Percentiles rank a stretch among this genome's conserved stretches.
Evolutionary conservation across 1,284 basidiomycete species (phyloP).

Genomic region (Rhodotorula sp.): DNA sequence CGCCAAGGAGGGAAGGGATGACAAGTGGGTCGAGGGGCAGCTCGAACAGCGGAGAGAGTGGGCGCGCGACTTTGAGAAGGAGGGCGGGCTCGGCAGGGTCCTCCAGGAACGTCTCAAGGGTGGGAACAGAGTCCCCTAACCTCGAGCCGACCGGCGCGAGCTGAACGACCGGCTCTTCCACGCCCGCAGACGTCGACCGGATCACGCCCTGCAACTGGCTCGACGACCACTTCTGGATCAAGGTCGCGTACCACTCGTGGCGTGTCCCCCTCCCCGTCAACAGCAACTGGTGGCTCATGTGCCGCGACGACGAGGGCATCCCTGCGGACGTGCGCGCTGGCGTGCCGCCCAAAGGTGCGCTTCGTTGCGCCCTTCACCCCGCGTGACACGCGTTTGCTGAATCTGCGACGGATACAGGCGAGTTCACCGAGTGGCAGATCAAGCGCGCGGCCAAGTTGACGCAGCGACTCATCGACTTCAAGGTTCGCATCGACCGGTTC

Average conservation of each 20-base stretch:
- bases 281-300: constrained; percentile 98
- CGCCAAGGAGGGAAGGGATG: constrained; percentile 52
- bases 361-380: background rate
- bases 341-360: constrained; percentile 37
- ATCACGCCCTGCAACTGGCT: constrained; percentile 90
- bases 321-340: constrained; percentile 46
- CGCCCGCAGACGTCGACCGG: constrained; percentile 73
- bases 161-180: background rate
- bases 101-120: constrained; percentile 80
- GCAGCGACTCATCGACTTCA: constrained; percentile 74
- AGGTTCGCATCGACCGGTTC: constrained; percentile 63
- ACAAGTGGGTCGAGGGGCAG: constrained; percentile 59
- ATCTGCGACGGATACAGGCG: constrained; percentile 29
- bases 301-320: constrained; percentile 57
- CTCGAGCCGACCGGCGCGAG: background rate
- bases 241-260: constrained; percentile 87
- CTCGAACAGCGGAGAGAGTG: constrained; percentile 63
- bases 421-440: constrained; percentile 76
- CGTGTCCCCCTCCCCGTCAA: constrained; percentile 82
- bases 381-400: background rate
- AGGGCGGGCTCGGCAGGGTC: constrained; percentile 63
- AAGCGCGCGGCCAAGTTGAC: constrained; percentile 81
- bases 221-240: constrained; percentile 89
- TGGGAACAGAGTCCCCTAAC: constrained; percentile 50
- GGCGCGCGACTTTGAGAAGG: constrained; percentile 67